Conservation (phyloP, 2,329 filamentous ascomycete species). For the Phyllosticta paracitricarpa region DNA sequence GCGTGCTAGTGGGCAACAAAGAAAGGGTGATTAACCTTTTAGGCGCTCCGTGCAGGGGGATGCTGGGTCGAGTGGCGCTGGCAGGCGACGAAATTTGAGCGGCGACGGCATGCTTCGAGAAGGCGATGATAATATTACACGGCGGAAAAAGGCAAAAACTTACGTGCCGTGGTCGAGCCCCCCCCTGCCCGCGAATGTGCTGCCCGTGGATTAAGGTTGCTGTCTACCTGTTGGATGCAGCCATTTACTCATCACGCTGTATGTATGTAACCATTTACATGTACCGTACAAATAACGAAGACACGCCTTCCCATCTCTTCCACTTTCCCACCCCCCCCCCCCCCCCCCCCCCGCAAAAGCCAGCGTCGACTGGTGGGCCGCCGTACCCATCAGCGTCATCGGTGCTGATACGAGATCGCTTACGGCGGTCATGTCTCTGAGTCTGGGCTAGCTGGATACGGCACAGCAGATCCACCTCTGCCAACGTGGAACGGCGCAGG, state of each 20-base stretch:
- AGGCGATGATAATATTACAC: not conserved
- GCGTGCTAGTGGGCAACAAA: conserved; percentile 18
- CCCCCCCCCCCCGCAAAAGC: not conserved
- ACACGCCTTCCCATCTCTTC: not conserved
- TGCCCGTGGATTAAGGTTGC: too few species aligned
- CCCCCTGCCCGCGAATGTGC: not conserved
- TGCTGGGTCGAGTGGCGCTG: conserved; percentile 12
- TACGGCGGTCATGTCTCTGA: not conserved
- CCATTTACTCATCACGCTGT: too few species aligned
- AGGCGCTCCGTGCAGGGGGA: conserved; percentile 21
- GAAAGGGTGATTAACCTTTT: conserved; percentile 22
- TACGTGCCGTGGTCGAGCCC: conserved; percentile 24
- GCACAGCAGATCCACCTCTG: not conserved
- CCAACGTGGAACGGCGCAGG: not conserved
- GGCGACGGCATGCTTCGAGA: conserved; percentile 2
- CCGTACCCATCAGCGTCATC: not conserved
- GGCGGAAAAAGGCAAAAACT: conserved; percentile 12
- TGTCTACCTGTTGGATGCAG: too few species aligned
- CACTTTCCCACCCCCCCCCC: not conserved
- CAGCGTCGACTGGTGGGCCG: not conserved
- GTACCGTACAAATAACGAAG: not conserved
- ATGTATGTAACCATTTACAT: too few species aligned
- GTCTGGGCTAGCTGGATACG: not conserved
- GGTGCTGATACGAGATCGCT: conserved; percentile 10
- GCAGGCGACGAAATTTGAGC: conserved; percentile 9